These are phyloP conservation scores for Yamadazyma dushanensis DNA, from an alignment of 1,139 yeast species.

Conservation along the genomic window DNA sequence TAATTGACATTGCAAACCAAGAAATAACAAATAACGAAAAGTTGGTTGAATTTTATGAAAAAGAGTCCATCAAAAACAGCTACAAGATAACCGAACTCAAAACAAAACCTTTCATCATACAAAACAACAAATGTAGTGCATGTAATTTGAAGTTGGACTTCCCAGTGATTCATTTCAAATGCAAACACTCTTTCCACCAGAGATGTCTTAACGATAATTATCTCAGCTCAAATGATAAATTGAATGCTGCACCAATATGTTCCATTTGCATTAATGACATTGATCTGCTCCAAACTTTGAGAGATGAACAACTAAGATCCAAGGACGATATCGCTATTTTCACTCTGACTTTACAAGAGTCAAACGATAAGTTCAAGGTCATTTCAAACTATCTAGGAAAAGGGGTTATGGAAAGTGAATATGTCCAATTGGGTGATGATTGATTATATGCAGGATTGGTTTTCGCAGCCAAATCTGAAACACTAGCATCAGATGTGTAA, in stretches of 20 bases:
- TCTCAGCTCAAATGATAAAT: slow-evolving; percentile 18
- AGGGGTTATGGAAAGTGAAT: slow-evolving; percentile 70
- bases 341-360: slow-evolving; percentile 54
- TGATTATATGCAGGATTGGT: not conserved
- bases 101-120: slow-evolving; percentile 60
- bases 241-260: slow-evolving; percentile 40
- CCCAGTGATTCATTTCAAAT: slow-evolving; percentile 82
- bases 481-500: too few relatives aligned
- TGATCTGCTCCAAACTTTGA: slow-evolving; percentile 62
- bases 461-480: slow-evolving; percentile 3
- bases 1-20: slow-evolving; percentile 57
- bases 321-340: slow-evolving; percentile 67
- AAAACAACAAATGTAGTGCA: slow-evolving; percentile 67
- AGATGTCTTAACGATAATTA: slow-evolving; percentile 63
- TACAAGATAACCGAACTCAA: slow-evolving; percentile 53
- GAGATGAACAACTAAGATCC: slow-evolving; percentile 59
- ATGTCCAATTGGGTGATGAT: slow-evolving; percentile 16
- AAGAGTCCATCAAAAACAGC: slow-evolving; percentile 61
- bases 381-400: slow-evolving; percentile 81
- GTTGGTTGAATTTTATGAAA: slow-evolving; percentile 66
- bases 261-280: slow-evolving; percentile 72
- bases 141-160: slow-evolving; percentile 72
- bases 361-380: slow-evolving; percentile 69
- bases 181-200: slow-evolving; percentile 86
- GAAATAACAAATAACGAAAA: slow-evolving; percentile 71